phyloP scores from a whole-genome alignment of 139 green algal genomes.

The Ulvella scutata region DNA sequence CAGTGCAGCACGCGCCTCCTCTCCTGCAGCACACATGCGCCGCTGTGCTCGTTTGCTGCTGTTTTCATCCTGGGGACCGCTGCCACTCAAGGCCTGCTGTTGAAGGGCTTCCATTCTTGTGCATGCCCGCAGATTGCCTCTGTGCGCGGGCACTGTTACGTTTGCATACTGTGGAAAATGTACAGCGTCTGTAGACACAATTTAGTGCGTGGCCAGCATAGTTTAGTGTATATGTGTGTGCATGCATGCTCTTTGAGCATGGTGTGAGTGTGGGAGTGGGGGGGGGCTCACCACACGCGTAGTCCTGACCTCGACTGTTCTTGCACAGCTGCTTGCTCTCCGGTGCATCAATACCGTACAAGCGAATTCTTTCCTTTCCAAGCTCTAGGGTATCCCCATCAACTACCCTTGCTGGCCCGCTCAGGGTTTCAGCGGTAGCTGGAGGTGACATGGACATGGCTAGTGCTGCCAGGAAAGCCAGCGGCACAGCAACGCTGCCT shows the following conservation, averaged over 20 bases:
- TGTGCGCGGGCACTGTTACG: no score
- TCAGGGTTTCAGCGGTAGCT: slow-evolving; percentile 1
- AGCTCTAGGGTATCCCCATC: slow-evolving; percentile 58
- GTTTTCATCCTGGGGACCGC: no score
- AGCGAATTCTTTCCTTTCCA: slow-evolving; percentile 14
- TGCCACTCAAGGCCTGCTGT: no score
- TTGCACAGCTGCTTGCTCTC: slow-evolving; percentile 57
- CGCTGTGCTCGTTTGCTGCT: no score
- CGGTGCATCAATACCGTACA: slow-evolving; percentile 64
- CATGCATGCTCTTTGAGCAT: not conserved
- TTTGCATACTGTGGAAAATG: no score
- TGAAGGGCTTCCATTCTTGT: no score
- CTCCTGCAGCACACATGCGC: slow-evolving; percentile 8
- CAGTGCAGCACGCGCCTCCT: slow-evolving; percentile 18
- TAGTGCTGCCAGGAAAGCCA: no score
- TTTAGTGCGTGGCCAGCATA: no score
- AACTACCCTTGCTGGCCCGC: slow-evolving; percentile 28
- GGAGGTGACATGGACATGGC: no score
- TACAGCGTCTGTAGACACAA: no score
- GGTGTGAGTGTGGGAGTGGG: not conserved
- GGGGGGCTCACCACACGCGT: slow-evolving; percentile 18
- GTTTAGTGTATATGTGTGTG: not conserved
- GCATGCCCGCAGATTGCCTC: no score
- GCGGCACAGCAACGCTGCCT: no score
- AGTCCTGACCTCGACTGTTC: slow-evolving; percentile 11